Conservation (phyloP, 257 asterid genomes). For the Solanum lignicaule region DNA sequence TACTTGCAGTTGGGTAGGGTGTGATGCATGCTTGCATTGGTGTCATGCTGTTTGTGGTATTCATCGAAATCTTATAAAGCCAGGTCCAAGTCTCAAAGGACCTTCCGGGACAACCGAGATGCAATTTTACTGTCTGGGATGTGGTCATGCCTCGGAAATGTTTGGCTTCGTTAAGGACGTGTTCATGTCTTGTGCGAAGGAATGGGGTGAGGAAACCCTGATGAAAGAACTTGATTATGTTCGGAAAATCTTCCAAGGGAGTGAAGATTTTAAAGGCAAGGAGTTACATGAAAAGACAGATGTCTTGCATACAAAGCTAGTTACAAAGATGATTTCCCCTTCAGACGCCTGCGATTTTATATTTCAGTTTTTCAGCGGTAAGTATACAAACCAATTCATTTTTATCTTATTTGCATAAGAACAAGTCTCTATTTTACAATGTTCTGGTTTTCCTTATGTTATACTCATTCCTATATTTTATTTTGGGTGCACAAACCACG, state of each 20-base stretch:
- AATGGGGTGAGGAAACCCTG: slow-evolving; percentile 61
- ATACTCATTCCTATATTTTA: not conserved
- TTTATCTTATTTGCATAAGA: not conserved
- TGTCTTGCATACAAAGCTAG: slow-evolving; percentile 54
- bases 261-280: slow-evolving; percentile 82
- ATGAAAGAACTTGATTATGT: slow-evolving; percentile 85
- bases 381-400: slow-evolving; percentile 17
- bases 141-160: slow-evolving; percentile 88
- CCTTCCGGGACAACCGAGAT: slow-evolving; percentile 60
- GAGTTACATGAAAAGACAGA: slow-evolving; percentile 58
- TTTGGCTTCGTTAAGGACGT: slow-evolving; percentile 91
- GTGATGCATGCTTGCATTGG: slow-evolving; percentile 91
- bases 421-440: not conserved
- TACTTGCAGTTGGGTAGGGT: slow-evolving; percentile 98
- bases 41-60: slow-evolving; percentile 87
- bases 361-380: slow-evolving; percentile 67
- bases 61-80: slow-evolving; percentile 52
- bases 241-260: slow-evolving; percentile 50
- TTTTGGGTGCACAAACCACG: not conserved
- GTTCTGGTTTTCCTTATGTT: not conserved
- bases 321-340: slow-evolving; percentile 50
- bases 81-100: slow-evolving; percentile 61
- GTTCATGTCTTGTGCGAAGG: slow-evolving; percentile 59
- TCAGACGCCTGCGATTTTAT: slow-evolving; percentile 63
- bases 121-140: slow-evolving; percentile 92